Evolutionary conservation across 176 grass and related monocot genomes (phyloP), one percentile per base, ranked within the genome.

Genomic region (Phyllostachys edulis): DNA sequence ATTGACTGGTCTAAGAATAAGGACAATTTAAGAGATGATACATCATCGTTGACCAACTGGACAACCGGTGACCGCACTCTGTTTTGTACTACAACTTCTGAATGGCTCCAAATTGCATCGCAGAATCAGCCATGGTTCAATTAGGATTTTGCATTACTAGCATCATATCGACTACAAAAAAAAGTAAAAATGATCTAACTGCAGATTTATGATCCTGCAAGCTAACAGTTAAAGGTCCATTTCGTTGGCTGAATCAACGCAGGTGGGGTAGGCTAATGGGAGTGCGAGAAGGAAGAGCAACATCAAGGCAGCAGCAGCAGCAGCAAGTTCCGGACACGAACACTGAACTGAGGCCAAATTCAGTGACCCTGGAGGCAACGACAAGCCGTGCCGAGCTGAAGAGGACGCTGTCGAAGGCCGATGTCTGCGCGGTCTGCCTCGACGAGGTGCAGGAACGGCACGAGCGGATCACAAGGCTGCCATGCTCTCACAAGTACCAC

Each of bases 401-500:
- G 69, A 77, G 78, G 84, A 81, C 75, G 5, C 50, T 67, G 64
- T 82, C 85, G 0, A 86, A 71, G 65, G 75, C n/a, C 13, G 91
- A 91, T 0, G 6, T 94, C 27, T 97, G 95, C 36, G 90, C 89
- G 6, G 89, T 97, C 13, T 97, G 95, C 88, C 79, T 97, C 0
- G 92, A 94, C 0, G 88, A 89, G 66, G 85, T 94, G 24, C 41
- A 21, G 69, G 76, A 23, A 81, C 73, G 76, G 47, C 27, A 76
- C 45, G 71, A 91, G 83, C 46, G 80, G 44, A 79, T 94, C 9
- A 91, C 78, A 12, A 70, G 34, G 65, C 86, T 97, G 57, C 95
- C 95, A 1, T 97, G 92, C 90, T 94, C 88, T 16, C 95, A 97
- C 88, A 86, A 88, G 84, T 93, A 90, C 85, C 92, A 97, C 80